Evolutionary conservation across 495 filamentous ascomycete species (phyloP).

Genomic region (Tuber borchii): DNA sequence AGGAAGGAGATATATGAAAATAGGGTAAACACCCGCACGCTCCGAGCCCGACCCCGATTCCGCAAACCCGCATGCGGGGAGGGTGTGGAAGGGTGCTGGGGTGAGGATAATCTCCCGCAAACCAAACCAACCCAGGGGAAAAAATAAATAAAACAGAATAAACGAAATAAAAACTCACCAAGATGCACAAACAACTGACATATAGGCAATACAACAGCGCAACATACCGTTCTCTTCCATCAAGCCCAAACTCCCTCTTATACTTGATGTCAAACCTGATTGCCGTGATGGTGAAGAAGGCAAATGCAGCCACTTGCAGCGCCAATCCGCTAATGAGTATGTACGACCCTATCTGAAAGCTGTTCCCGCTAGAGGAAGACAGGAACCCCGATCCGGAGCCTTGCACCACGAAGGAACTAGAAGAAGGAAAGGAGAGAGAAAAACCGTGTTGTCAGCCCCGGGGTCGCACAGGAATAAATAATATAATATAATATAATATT

Average conservation of each 20-base stretch:
- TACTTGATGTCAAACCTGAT: slow-evolving; percentile 27
- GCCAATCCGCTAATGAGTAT: slow-evolving; percentile 10
- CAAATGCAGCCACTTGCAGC: slow-evolving; percentile 24
- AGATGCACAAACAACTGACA: slow-evolving; percentile 1
- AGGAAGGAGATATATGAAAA: neutral
- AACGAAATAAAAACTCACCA: neutral
- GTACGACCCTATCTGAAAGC: neutral
- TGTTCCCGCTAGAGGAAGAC: slow-evolving; percentile 17
- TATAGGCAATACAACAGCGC: neutral
- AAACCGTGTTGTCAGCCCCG: neutral
- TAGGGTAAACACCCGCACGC: neutral
- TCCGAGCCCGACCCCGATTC: neutral
- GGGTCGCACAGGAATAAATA: slow-evolving; percentile 4
- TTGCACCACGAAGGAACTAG: slow-evolving; percentile 23
- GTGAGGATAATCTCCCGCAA: neutral
- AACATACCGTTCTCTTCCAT: neutral
- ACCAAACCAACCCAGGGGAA: neutral
- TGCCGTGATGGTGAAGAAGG: slow-evolving; percentile 26
- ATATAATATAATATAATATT: neutral
- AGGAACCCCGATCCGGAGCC: slow-evolving; percentile 31
- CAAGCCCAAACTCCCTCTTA: neutral
- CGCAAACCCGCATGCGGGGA: slow-evolving; percentile 3
- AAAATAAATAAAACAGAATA: neutral
- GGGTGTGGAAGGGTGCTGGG: neutral
- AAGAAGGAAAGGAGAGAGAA: neutral